Percentiles rank a stretch among this genome's conserved stretches.
Evolutionary conservation across 1,284 basidiomycete species (phyloP).

Genomic region (Xanthoconium separans): DNA sequence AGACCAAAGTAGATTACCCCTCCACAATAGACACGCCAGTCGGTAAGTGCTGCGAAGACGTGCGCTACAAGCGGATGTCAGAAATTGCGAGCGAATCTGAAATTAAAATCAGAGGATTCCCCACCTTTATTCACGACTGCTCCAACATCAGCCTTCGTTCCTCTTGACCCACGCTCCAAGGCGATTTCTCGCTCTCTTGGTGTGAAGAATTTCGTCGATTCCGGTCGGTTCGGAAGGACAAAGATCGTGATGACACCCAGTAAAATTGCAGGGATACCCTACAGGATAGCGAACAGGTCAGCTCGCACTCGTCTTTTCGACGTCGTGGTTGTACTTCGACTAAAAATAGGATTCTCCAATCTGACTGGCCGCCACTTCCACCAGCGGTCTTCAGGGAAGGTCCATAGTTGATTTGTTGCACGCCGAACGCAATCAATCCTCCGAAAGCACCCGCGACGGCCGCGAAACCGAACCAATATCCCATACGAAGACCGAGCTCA

Average conservation of each 20-base stretch:
- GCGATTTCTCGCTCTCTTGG: constrained; percentile 73
- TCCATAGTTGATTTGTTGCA: constrained; percentile 53
- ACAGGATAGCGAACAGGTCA: not conserved
- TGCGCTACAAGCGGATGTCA: constrained; percentile 43
- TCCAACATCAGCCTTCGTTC: constrained; percentile 64
- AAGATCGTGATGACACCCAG: constrained; percentile 68
- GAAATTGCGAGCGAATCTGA: not conserved
- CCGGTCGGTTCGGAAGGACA: constrained; percentile 76
- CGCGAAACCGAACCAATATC: constrained; percentile 79
- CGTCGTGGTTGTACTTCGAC: constrained; percentile 53
- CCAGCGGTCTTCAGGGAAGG: constrained; percentile 19
- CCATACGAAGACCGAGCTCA: constrained; percentile 73
- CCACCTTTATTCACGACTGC: constrained; percentile 67
- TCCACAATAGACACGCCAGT: constrained; percentile 63
- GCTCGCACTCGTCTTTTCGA: not conserved
- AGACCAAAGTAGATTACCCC: constrained; percentile 75
- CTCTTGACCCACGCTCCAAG: constrained; percentile 70
- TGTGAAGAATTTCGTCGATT: constrained; percentile 67
- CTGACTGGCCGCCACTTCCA: constrained; percentile 30
- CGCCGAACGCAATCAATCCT: constrained; percentile 73
- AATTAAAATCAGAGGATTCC: not conserved
- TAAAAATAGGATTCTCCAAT: constrained; percentile 72
- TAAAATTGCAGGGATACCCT: constrained; percentile 67
- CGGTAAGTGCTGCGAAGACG: constrained; percentile 60
- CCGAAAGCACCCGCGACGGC: constrained; percentile 79